Conservation (phyloP, 352 stramenopile species). For the Phytopythium litorale region DNA sequence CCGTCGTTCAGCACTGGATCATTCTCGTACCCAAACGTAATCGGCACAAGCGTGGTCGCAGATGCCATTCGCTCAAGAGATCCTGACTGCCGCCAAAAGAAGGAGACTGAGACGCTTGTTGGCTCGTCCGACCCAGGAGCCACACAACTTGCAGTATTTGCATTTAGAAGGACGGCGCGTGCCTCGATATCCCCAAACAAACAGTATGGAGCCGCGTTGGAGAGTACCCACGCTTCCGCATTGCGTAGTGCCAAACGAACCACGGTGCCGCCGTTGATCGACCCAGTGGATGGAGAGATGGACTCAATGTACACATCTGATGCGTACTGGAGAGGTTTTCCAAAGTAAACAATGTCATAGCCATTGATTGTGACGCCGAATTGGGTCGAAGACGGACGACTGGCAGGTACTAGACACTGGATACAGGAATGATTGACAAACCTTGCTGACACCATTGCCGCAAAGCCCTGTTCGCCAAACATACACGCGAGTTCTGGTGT, state of each 20-base stretch:
- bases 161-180: conserved; percentile 12
- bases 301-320: conserved; percentile 16
- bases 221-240: conserved; percentile 2
- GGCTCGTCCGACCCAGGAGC: conserved; percentile 10
- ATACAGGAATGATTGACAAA: conserved; percentile 15
- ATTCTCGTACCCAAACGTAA: conserved; percentile 24
- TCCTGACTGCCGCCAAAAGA: conserved; percentile 22
- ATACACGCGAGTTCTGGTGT: conserved; percentile 20
- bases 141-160: conserved; percentile 15
- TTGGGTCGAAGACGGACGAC: not conserved
- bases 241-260: conserved; percentile 23
- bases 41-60: not conserved
- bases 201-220: conserved; percentile 20
- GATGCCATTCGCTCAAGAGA: conserved; percentile 16
- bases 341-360: conserved; percentile 27
- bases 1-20: conserved; percentile 17
- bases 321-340: conserved; percentile 7
- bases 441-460: not conserved
- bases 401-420: conserved; percentile 8
- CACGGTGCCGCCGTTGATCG: conserved; percentile 25
- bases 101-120: conserved; percentile 11
- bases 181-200: conserved; percentile 29
- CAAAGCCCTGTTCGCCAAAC: conserved; percentile 9
- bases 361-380: conserved; percentile 40
- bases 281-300: conserved; percentile 21